Conservation (phyloP, 345 rosid genomes). For the Bretschneidera sinensis region DNA sequence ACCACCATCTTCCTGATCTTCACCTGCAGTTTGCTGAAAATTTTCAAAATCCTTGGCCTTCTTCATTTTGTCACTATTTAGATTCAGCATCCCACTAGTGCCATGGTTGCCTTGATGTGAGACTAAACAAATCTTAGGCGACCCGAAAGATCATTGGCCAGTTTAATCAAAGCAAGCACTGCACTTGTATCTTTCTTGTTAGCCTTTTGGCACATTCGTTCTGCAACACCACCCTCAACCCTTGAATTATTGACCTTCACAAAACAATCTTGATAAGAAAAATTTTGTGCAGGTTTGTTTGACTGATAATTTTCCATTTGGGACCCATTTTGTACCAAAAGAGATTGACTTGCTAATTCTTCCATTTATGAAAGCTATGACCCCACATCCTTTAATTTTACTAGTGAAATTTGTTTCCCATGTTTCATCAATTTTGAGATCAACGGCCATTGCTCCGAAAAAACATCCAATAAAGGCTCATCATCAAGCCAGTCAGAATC, state of each 20-base stretch:
- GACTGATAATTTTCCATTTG: slow-evolving; percentile 12
- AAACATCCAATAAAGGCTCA: neutral
- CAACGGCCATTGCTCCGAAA: neutral
- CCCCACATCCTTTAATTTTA: slow-evolving; percentile 23
- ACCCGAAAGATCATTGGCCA: neutral
- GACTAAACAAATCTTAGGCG: neutral
- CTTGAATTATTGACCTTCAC: neutral
- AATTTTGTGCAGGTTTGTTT: neutral
- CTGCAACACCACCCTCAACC: slow-evolving; percentile 3
- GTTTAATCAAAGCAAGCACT: slow-evolving; percentile 14
- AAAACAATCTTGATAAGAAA: neutral
- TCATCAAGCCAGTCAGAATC: slow-evolving; percentile 72
- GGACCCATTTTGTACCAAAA: slow-evolving; percentile 5
- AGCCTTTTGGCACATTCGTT: neutral
- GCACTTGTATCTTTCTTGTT: neutral
- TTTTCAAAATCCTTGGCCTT: neutral
- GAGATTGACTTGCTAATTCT: neutral
- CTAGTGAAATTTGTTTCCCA: slow-evolving; percentile 21
- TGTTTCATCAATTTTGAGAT: slow-evolving; percentile 3
- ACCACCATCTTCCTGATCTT: neutral
- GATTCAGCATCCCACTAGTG: neutral
- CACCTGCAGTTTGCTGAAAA: neutral
- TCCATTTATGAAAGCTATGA: slow-evolving; percentile 8
- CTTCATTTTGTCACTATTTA: neutral
- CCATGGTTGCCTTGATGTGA: neutral